These are phyloP conservation scores for Metarhizium humberi DNA, from an alignment of 2,329 filamentous ascomycete species.

Conservation along the genomic window DNA sequence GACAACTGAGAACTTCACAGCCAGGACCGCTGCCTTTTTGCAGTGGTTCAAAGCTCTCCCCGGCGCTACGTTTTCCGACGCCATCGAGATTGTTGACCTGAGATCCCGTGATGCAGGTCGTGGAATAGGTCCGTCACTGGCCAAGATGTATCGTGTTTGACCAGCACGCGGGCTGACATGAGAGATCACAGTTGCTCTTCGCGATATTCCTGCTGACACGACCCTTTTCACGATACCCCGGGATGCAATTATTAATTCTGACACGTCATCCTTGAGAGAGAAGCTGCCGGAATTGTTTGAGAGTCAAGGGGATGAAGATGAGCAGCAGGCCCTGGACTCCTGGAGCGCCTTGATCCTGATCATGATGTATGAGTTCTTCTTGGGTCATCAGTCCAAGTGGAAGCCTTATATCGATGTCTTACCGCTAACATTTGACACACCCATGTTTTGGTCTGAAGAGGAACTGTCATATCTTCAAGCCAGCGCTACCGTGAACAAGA, in stretches of 20 bases:
- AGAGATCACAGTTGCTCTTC: slow-evolving; percentile 49
- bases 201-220: slow-evolving; percentile 64
- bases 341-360: slow-evolving; percentile 60
- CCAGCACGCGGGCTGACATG: neutral
- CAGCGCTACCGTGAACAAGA: slow-evolving; percentile 65
- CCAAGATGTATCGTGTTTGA: neutral
- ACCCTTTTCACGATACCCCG: slow-evolving; percentile 75
- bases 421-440: slow-evolving; percentile 63
- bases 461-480: slow-evolving; percentile 69
- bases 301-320: slow-evolving; percentile 24
- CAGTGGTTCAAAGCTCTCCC: slow-evolving; percentile 44
- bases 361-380: slow-evolving; percentile 68
- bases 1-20: slow-evolving; percentile 26
- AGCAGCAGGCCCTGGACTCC: slow-evolving; percentile 33
- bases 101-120: slow-evolving; percentile 41
- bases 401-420: slow-evolving; percentile 69
- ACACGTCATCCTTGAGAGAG: slow-evolving; percentile 59
- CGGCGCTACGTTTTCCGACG: slow-evolving; percentile 42
- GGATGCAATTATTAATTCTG: slow-evolving; percentile 56
- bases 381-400: slow-evolving; percentile 56
- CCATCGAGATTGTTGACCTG: slow-evolving; percentile 44
- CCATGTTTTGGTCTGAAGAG: slow-evolving; percentile 76
- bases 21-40: slow-evolving; percentile 36
- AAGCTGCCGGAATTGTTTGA: slow-evolving; percentile 46
- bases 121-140: slow-evolving; percentile 38